Conservation (phyloP, 169 alveolate genomes). For the Perkinsus olseni region DNA sequence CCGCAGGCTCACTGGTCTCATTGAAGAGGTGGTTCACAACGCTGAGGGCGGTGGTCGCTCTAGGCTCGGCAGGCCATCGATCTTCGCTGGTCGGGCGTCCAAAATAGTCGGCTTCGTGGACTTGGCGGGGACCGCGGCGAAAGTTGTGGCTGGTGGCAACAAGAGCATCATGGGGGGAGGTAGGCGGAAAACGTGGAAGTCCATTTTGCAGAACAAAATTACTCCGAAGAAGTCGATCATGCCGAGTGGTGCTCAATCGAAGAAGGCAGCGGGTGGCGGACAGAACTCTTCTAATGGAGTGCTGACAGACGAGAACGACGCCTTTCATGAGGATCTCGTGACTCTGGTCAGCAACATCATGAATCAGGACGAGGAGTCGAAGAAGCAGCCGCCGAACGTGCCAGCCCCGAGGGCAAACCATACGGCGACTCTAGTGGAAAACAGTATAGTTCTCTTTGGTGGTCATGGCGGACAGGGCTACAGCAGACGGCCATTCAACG, state of each 20-base stretch:
- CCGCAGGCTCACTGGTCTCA: constrained; percentile 28
- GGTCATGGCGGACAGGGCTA: constrained; percentile 84
- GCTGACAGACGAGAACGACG: background rate
- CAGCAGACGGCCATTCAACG: constrained; percentile 69
- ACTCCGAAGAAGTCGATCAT: background rate
- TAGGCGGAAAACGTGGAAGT: background rate
- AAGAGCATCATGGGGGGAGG: background rate
- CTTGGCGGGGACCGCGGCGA: too few relatives aligned
- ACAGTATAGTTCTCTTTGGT: constrained; percentile 39
- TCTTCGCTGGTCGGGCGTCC: background rate
- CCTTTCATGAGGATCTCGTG: background rate
- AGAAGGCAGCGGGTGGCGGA: background rate
- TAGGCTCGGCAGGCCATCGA: background rate
- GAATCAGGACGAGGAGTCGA: background rate
- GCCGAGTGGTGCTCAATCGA: too few relatives aligned
- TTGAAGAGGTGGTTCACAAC: constrained; percentile 12
- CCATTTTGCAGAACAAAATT: background rate
- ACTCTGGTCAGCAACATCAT: background rate
- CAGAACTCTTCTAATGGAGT: background rate
- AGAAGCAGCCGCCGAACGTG: constrained; percentile 7
- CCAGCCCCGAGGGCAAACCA: constrained; percentile 37
- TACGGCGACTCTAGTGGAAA: constrained; percentile 25
- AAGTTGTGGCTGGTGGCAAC: background rate
- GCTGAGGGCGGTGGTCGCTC: background rate
- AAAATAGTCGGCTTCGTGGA: background rate